These are phyloP conservation scores for Termitomyces sp. DNA, from an alignment of 768 basidiomycete species.

Conservation along the genomic window DNA sequence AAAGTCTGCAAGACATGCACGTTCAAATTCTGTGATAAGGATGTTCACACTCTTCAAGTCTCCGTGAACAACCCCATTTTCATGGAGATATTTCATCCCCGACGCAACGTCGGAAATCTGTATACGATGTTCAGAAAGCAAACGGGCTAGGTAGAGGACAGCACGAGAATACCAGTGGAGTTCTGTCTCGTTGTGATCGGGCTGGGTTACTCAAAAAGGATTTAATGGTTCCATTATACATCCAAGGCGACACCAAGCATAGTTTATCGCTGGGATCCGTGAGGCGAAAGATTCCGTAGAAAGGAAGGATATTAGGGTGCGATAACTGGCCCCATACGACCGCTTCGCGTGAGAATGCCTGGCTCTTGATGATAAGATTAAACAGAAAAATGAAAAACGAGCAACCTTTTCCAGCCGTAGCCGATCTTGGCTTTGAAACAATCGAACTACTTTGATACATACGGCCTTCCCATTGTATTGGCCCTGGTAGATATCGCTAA, in stretches of 20 bases:
- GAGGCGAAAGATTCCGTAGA: constrained; percentile 32
- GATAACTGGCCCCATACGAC: constrained; percentile 12
- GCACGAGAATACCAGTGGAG: neutral
- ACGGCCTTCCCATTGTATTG: constrained; percentile 15
- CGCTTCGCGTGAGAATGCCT: constrained; percentile 12
- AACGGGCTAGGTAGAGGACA: neutral
- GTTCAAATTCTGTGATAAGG: constrained; percentile 10
- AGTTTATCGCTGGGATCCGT: constrained; percentile 17
- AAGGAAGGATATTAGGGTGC: constrained; percentile 28
- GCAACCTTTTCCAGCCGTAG: constrained; percentile 20
- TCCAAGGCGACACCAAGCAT: constrained; percentile 35
- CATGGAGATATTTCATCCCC: constrained; percentile 33
- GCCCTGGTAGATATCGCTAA: constrained; percentile 27
- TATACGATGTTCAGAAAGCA: neutral
- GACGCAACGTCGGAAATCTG: constrained; percentile 27
- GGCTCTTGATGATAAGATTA: constrained; percentile 3
- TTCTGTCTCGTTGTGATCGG: constrained; percentile 8
- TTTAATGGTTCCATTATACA: constrained; percentile 31
- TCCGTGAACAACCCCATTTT: constrained; percentile 35
- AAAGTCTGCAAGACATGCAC: constrained; percentile 46
- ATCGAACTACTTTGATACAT: constrained; percentile 24
- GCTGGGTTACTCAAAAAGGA: constrained; percentile 12
- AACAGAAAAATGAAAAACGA: neutral
- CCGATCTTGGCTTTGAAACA: constrained; percentile 17
- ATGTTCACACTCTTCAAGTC: constrained; percentile 39